Percentiles rank a stretch among this genome's conserved stretches.
Conservation (phyloP, 2,329 filamentous ascomycete species). For the Fusarium stilboides region DNA sequence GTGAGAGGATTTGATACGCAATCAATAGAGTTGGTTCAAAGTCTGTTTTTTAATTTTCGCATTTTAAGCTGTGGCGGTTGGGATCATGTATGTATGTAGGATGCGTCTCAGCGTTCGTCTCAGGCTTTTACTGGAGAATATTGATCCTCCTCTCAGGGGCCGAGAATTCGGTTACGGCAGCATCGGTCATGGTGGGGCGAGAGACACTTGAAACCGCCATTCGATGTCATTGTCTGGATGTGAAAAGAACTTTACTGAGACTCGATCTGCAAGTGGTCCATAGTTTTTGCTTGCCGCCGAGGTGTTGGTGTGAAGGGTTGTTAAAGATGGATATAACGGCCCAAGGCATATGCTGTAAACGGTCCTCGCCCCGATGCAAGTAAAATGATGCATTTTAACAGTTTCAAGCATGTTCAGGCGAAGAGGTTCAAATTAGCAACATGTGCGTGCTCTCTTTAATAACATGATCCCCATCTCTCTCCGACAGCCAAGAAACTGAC, state of each 20-base stretch:
- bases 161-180: conserved; percentile 28
- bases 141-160: conserved; percentile 35
- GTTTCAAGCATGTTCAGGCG: not conserved
- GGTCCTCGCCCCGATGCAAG: not conserved
- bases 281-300: conserved; percentile 12
- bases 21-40: conserved; percentile 1
- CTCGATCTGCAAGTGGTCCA: conserved; percentile 29
- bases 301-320: not conserved
- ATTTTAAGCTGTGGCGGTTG: not conserved
- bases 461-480: conserved; percentile 2
- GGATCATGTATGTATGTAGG: conserved; percentile 27
- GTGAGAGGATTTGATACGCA: conserved; percentile 13
- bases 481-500: conserved; percentile 11
- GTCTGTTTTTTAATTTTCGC: conserved; percentile 4
- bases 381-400: not conserved
- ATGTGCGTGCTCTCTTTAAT: not conserved
- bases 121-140: conserved; percentile 32
- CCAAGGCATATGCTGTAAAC: not conserved
- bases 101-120: conserved; percentile 38
- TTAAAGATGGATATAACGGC: not conserved
- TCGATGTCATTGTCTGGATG: conserved; percentile 26
- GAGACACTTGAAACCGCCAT: conserved; percentile 49
- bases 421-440: conserved; percentile 5
- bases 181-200: conserved; percentile 40
- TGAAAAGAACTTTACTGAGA: conserved; percentile 19